These are phyloP conservation scores for Xylaria sp. DNA, from an alignment of 2,329 filamentous ascomycete genomes.

Conservation along the genomic window DNA sequence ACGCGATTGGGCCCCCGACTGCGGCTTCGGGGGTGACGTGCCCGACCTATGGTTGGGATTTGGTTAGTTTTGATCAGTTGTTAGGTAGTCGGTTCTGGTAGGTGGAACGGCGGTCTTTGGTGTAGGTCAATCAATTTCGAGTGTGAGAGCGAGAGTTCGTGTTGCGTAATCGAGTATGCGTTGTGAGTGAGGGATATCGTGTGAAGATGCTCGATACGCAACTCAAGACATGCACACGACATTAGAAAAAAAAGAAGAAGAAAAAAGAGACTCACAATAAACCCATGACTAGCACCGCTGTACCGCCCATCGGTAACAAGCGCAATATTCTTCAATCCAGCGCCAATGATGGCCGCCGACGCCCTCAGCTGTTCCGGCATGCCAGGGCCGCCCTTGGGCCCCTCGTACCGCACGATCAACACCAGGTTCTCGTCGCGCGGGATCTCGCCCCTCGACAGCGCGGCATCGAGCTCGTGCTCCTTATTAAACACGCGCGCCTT, in stretches of 20 bases:
- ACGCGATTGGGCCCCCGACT: constrained; percentile 86
- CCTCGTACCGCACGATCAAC: constrained; percentile 91
- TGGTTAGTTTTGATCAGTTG: background rate
- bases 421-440: constrained; percentile 84
- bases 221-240: background rate
- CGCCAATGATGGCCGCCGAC: constrained; percentile 91
- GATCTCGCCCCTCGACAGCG: constrained; percentile 74
- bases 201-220: constrained; percentile 48
- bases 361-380: constrained; percentile 97
- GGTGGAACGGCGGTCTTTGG: background rate
- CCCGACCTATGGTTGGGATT: constrained; percentile 63
- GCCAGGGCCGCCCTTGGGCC: constrained; percentile 90
- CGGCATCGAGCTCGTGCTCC: constrained; percentile 80
- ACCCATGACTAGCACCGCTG: constrained; percentile 79
- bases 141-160: background rate
- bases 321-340: constrained; percentile 85
- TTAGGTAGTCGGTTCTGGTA: background rate
- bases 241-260: background rate
- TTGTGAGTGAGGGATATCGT: no score
- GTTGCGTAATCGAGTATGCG: background rate
- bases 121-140: background rate
- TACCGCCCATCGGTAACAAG: constrained; percentile 94
- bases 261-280: constrained; percentile 43
- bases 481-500: constrained; percentile 88
- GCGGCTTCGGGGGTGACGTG: constrained; percentile 93